These are phyloP conservation scores for Chytriomyces confervae DNA, from an alignment of 192 early-diverging fungal species.

Conservation along the genomic window DNA sequence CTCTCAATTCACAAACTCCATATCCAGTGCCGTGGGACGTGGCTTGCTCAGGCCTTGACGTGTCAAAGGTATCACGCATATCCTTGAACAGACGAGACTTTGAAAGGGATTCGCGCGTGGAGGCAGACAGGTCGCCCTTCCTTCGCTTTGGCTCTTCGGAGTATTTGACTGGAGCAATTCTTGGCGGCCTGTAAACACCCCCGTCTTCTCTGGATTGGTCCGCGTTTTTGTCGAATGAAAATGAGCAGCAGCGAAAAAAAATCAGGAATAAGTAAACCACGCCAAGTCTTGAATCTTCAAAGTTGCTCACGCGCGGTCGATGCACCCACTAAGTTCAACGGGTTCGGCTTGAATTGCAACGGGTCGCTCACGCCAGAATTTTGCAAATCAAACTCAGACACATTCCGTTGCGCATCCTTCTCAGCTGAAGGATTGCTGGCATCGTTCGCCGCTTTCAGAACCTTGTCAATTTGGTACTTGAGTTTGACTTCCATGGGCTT, in stretches of 20 bases:
- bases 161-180: constrained; percentile 82
- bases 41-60: constrained; percentile 29
- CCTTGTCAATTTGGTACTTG: constrained; percentile 97
- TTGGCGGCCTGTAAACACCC: constrained; percentile 82
- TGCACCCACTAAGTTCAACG: constrained; percentile 62
- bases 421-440: constrained; percentile 6
- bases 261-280: not conserved
- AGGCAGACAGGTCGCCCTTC: not conserved
- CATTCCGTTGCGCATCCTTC: not conserved
- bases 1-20: constrained; percentile 23
- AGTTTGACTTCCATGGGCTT: constrained; percentile 92
- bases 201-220: constrained; percentile 51
- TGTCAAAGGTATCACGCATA: constrained; percentile 32
- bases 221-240: constrained; percentile 35
- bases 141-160: constrained; percentile 66
- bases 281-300: not conserved
- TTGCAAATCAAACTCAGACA: constrained; percentile 11
- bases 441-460: constrained; percentile 66
- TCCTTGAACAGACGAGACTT: constrained; percentile 35
- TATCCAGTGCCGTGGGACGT: constrained; percentile 39
- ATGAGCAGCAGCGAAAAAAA: not conserved
- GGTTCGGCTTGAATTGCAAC: constrained; percentile 92
- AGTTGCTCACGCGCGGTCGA: not conserved
- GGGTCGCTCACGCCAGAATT: constrained; percentile 57
- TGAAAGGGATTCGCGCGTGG: constrained; percentile 20